Base-by-base conservation (phyloP, 176 grass and related monocot genomes). In the Tuctoria greenei region DNA sequence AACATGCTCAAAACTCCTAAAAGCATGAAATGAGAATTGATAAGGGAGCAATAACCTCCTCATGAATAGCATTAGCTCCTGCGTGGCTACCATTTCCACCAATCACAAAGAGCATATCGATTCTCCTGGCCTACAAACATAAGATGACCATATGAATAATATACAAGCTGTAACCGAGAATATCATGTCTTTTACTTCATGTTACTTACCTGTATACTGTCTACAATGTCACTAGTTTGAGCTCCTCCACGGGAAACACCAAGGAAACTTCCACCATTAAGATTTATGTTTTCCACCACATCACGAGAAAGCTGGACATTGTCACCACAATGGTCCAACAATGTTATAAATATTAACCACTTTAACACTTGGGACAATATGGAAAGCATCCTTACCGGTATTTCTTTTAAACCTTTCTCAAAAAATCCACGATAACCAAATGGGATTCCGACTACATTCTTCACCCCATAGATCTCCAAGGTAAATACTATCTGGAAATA, bases 51-150 rank as follows among this genome's bases (percentile, higher is more conserved):
- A 44, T 17, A 64, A 94, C 91, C 95, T 98, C 95, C 64, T 98
- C 84, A 64, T 98, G 95, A 77, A 94, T 94, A 75, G 95, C 86
- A 77, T 98, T 89, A 41, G 95, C 95, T 39, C 95, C 95, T 49
- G 95, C 91, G 73, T 98, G 95, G 43, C 88, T 98, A 50, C 95
- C 95, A 66, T 98, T 94, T 90, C 95, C 95, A 67, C 95, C 95
- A 67, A 98, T 86, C 79, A 98, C 87, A 86, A 98, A 98, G 26
- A 98, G 86, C 89, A 98, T 98, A 62, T 98, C 89, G 61, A 98
- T 92, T 86, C 86, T 71, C 73, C 87, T 88, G 51, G 82, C 95
- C 95, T 96, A 67, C 73, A 85, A 89, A 85, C 64, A 82, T 52
- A 36, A 31, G 65, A 59, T n/a, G 7, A 77, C 26, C 3, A 17